Conservation (phyloP, 2,329 filamentous ascomycete species). For the Dactylonectria macrodidyma region DNA sequence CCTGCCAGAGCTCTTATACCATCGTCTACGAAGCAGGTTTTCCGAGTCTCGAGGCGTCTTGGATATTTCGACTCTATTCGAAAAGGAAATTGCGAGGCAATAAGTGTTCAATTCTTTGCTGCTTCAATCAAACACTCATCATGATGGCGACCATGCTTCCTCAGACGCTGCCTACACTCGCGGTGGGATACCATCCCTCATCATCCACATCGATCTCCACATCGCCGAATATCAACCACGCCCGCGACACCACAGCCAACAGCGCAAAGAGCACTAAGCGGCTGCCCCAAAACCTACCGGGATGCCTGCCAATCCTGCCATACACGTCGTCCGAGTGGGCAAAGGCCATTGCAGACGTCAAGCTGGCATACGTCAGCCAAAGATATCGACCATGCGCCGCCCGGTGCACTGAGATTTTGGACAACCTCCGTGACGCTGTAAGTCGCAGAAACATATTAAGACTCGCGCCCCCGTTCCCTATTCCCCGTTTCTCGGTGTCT, state of each 20-base stretch:
- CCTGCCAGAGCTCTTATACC: not conserved
- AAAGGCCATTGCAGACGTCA: conserved; percentile 65
- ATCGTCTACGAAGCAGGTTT: not conserved
- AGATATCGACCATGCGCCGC: conserved; percentile 68
- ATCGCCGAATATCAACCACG: not conserved
- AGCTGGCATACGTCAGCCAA: conserved; percentile 65
- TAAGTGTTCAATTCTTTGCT: conserved; percentile 13
- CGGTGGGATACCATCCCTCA: conserved; percentile 2
- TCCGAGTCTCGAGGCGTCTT: not conserved
- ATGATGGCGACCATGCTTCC: conserved; percentile 41
- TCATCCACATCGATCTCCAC: not conserved
- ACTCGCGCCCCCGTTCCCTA: not conserved
- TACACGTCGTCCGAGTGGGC: conserved; percentile 67
- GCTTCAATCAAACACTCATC: conserved; percentile 12
- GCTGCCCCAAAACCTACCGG: conserved; percentile 37
- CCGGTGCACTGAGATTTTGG: conserved; percentile 68
- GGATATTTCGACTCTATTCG: not conserved
- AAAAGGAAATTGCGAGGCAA: not conserved
- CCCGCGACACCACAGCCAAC: not conserved
- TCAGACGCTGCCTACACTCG: conserved; percentile 34
- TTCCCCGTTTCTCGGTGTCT: not conserved
- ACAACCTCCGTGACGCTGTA: conserved; percentile 62
- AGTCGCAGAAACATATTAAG: conserved; percentile 38
- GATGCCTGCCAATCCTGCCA: conserved; percentile 54
- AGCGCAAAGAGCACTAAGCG: conserved; percentile 24